Percentiles rank a stretch among this genome's conserved stretches.
Evolutionary conservation across 2,329 filamentous ascomycete genomes (phyloP).

Genomic region (Ophiostoma himal-ulmi): DNA sequence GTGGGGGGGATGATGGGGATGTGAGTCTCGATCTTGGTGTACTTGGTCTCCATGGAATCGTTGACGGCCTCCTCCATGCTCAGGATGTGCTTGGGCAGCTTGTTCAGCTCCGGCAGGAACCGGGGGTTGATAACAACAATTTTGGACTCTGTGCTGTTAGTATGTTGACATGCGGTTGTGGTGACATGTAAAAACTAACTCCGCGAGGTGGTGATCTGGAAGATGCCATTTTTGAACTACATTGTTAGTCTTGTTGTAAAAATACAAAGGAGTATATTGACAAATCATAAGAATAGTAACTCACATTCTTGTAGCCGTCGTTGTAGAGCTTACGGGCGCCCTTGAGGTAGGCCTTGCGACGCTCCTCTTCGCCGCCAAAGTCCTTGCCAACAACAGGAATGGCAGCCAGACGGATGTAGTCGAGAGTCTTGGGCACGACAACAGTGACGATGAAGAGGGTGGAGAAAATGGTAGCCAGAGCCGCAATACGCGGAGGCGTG

Average conservation of each 20-base stretch:
- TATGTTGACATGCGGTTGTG: not conserved
- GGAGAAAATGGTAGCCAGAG: not conserved
- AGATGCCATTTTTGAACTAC: not conserved
- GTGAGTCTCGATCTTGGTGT: not conserved
- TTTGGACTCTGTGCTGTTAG: slow-evolving; percentile 24
- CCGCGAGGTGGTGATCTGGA: not conserved
- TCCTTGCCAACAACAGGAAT: slow-evolving; percentile 18
- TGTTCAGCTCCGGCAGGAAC: slow-evolving; percentile 33
- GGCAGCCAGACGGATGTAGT: not conserved
- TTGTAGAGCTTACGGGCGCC: slow-evolving; percentile 20
- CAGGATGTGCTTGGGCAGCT: slow-evolving; percentile 32
- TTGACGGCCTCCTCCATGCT: slow-evolving; percentile 31
- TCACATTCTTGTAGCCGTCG: slow-evolving; percentile 17
- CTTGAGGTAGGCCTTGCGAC: slow-evolving; percentile 16
- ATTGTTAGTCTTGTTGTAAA: not conserved
- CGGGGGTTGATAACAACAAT: slow-evolving; percentile 32
- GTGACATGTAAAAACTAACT: not conserved
- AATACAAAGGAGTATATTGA: not conserved
- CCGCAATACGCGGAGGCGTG: not conserved
- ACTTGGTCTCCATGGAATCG: slow-evolving; percentile 26
- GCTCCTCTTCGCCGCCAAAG: slow-evolving; percentile 16
- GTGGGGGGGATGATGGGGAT: not conserved
- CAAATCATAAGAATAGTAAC: not conserved
- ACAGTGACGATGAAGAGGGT: not conserved
- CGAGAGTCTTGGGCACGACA: not conserved